Evolutionary conservation across 805 yeast genomes (phyloP).

Genomic region (Yarrowia bubula): DNA sequence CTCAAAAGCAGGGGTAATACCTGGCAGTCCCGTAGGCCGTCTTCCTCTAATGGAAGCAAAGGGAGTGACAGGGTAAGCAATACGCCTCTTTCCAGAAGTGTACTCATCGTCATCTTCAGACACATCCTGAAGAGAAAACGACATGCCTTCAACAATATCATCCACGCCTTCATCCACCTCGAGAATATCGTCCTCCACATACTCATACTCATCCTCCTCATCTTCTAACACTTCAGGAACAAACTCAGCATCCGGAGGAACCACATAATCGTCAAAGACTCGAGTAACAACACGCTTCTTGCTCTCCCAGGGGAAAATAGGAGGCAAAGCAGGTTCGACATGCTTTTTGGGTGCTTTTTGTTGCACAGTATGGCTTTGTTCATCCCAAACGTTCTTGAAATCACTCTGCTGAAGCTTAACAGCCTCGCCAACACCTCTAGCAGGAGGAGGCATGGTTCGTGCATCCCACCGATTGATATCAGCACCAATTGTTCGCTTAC

Average conservation of each 20-base stretch:
- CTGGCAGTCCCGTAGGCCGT: conserved; percentile 12
- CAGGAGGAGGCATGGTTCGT: conserved; percentile 34
- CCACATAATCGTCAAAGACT: conserved; percentile 20
- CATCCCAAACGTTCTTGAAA: conserved; percentile 31
- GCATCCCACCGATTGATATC: conserved; percentile 36
- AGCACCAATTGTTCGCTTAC: conserved; percentile 28
- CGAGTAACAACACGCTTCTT: conserved; percentile 5
- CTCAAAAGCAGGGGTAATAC: not conserved
- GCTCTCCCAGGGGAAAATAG: conserved; percentile 25
- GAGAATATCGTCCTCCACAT: conserved; percentile 12
- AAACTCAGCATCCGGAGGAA: not conserved
- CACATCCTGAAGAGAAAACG: not conserved
- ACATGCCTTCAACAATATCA: not conserved
- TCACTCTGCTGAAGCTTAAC: conserved; percentile 27
- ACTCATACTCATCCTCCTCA: not conserved
- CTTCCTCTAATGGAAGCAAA: conserved; percentile 11
- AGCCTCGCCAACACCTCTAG: conserved; percentile 34
- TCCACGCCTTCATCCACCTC: not conserved
- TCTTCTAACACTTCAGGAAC: not conserved
- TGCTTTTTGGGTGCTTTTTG: no score
- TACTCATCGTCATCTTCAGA: not conserved
- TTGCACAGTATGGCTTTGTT: no score
- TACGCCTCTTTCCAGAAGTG: not conserved
- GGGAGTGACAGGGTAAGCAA: conserved; percentile 17
- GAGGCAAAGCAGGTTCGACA: not conserved